Base-by-base conservation (phyloP, 306 rosid species). In the Alnus rubra region DNA sequence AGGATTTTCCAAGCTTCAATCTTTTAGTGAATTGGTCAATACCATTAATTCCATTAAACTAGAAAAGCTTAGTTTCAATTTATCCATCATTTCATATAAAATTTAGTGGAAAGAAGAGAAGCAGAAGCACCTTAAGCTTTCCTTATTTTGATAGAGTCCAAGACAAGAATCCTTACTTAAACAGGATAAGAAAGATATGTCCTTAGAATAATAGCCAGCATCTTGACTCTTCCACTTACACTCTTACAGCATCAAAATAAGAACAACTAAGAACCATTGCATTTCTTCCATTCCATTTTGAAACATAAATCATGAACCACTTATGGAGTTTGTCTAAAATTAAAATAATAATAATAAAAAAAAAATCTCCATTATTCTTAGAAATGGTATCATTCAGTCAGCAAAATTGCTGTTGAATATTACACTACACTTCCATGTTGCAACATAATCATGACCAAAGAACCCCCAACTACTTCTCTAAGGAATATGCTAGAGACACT, bases 151-250 rank as follows among this genome's bases (percentile, higher is more conserved):
- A 13, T 31, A 13, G 33, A 5, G 7, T 39, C 42, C 69, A 33
- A 63, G 31, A 63, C 23, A 33, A 63, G 69, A 31, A 63, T 63
- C 45, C 42, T 63, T 31, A 13, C 19, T 63, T 33, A 33, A 63
- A 49, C 52, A 49, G 44, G n/a, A 35, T 33, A 16, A 53, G 16
- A 60, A 23, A 12, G 4, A 60, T 31, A 53, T 53, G 8, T 35
- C 69, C 39, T 63, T 35, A 39, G 10, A 14, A 11, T 13, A 33
- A 63, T 63, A 63, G 44, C 42, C 5, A 35, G 70, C 70, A 64
- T 39, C 28, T 35, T 64, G 70, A 64, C 70, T 35, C 70, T 37
- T 64, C 70, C 70, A 64, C 70, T 64, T 31, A 62, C 39, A 28
- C 7, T 13, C 28, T 23, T 14, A 33, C 19, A 31, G 19, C 69